A percentile compares a stretch with the other conserved stretches of the same genome.
Conservation (phyloP, 208 protist species). For the Trypanosoma platydactyli region DNA sequence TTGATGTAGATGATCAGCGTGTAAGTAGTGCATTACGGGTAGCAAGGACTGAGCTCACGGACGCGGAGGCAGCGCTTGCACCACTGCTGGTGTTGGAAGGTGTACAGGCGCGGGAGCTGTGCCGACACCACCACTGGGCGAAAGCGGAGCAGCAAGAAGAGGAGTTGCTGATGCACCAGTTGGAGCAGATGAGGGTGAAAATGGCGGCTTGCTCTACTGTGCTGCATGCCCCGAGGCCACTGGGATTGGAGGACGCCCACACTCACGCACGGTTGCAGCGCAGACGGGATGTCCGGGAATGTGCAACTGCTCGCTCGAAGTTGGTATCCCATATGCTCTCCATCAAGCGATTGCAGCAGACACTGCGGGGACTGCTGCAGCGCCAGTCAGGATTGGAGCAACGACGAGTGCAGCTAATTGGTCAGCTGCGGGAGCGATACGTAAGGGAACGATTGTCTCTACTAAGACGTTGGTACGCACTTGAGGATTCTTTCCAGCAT, state of each 20-base stretch:
- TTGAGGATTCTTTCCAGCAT: background rate
- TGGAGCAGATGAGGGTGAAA: background rate
- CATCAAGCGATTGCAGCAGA: background rate
- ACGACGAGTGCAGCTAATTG: background rate
- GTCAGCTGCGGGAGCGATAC: constrained; percentile 3
- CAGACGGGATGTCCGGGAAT: background rate
- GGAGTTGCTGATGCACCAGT: constrained; percentile 11
- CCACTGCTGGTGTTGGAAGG: background rate
- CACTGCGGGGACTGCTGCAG: background rate
- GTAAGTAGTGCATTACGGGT: background rate
- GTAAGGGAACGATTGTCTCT: constrained; percentile 14
- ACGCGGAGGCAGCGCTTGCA: background rate
- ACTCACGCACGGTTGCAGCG: constrained; percentile 6
- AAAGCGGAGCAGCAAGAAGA: background rate
- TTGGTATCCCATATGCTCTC: background rate
- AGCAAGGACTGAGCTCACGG: background rate
- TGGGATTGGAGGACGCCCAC: background rate
- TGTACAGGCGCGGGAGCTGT: background rate
- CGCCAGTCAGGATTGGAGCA: background rate
- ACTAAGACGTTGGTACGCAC: constrained; percentile 5
- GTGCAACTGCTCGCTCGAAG: background rate
- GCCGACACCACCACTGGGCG: background rate
- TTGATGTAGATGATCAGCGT: constrained; percentile 7
- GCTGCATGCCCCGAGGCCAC: too few species aligned
- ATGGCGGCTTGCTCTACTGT: background rate